Evolutionary conservation across 495 filamentous ascomycete genomes (phyloP).

Genomic region (Filosporella fistucella): DNA sequence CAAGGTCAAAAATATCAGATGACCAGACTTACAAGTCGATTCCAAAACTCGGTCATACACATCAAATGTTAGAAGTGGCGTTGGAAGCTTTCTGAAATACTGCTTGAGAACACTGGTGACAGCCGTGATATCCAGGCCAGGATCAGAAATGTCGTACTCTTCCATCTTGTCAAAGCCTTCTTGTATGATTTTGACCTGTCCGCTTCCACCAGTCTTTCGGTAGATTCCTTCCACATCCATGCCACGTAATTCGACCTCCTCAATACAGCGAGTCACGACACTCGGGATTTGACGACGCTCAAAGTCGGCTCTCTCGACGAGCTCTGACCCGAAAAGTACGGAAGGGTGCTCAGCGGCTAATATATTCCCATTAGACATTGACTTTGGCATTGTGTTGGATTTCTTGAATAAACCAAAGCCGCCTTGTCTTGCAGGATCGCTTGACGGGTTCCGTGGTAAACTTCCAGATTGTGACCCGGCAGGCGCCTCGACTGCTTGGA

Average conservation of each 20-base stretch:
- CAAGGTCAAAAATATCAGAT: background rate
- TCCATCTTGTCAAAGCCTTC: conserved; percentile 84
- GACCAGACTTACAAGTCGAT: conserved; percentile 50
- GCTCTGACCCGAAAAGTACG: conserved; percentile 85
- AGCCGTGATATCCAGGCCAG: conserved; percentile 89
- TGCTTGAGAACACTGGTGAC: conserved; percentile 96
- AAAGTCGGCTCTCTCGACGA: conserved; percentile 79
- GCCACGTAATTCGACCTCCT: conserved; percentile 93
- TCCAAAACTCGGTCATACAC: conserved; percentile 89
- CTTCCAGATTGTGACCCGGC: conserved; percentile 21
- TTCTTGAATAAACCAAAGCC: conserved; percentile 75
- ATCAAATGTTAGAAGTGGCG: conserved; percentile 86
- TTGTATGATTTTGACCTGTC: conserved; percentile 79
- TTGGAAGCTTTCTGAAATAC: conserved; percentile 93
- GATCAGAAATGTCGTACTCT: conserved; percentile 88
- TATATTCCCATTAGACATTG: conserved; percentile 50
- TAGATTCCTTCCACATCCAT: conserved; percentile 99
- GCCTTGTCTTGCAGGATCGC: conserved; percentile 30
- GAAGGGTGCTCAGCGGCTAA: conserved; percentile 48
- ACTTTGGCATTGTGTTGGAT: conserved; percentile 35
- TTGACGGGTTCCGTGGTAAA: conserved; percentile 19
- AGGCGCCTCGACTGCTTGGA: conserved; percentile 42
- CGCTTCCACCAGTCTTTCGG: conserved; percentile 89
- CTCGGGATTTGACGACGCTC: conserved; percentile 87
- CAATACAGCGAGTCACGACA: conserved; percentile 90